Base-by-base conservation (phyloP, 306 rosid genomes). In the Castanea sativa region DNA sequence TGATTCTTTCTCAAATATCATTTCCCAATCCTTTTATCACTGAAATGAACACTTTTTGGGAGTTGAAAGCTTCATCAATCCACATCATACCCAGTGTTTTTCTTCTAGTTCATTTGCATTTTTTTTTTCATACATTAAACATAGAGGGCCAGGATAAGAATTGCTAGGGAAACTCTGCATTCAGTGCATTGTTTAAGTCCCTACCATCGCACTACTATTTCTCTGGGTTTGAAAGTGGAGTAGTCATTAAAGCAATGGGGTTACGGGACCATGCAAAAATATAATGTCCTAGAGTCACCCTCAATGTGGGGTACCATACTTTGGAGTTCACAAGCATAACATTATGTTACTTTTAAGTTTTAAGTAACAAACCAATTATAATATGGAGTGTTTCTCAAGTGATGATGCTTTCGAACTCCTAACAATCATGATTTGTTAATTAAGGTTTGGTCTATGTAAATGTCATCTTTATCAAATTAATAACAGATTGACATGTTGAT, bases 371-470 rank as follows among this genome's bases (percentile, higher is more conserved):
- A 32, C 52, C 56, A 55, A 74, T 71, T 79, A 53, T 38, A 14
- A 53, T 18, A 69, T 60, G 83, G 55, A 38, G 83, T 79, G 69
- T 53, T 63, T 79, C 84, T 51, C 72, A 79, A 79, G 84, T 38
- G 45, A 63, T 23, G 73, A 33, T 55, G 73, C 73, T 73, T 67
- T 74, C 73, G 20, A 71, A 69, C 64, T 75, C 76, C 73, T 69
- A 76, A 81, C 72, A 51, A 59, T 33, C 30, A 59, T 60, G 72
- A 81, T 70, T 81, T 57, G 23, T 70, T 30, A 81, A 60, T 69
- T 20, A 76, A 73, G 53, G 56, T 74, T 32, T 25, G 19, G 65
- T 64, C 51, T 69, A 56, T 67, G 52, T 75, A 75, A 69, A 68
- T 49, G 72, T 15, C 77, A 49, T 51, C 73, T 76, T 70, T 15